phyloP scores from a whole-genome alignment of 1,284 basidiomycete species.

The Ganoderma sp. region DNA sequence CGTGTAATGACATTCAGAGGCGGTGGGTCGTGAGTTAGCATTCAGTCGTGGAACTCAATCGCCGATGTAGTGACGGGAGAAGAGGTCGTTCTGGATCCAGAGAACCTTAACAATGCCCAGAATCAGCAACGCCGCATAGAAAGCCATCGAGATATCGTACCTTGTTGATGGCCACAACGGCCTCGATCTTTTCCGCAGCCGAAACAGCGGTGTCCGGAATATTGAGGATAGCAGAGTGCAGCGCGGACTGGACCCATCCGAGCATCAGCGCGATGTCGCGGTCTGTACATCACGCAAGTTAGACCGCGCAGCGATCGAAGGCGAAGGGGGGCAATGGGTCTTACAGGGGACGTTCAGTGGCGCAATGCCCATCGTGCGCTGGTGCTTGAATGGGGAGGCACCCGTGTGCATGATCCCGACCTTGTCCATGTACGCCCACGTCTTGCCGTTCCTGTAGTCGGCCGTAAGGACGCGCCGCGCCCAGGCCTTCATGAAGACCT shows the following conservation, averaged over 20 bases:
- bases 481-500: slow-evolving; percentile 49
- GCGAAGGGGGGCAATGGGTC: slow-evolving; percentile 12
- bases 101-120: slow-evolving; percentile 41
- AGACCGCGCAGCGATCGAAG: slow-evolving; percentile 4
- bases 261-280: slow-evolving; percentile 44
- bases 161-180: slow-evolving; percentile 51
- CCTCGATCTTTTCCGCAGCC: slow-evolving; percentile 46
- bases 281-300: slow-evolving; percentile 32
- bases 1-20: neutral
- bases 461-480: slow-evolving; percentile 47
- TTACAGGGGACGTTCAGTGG: slow-evolving; percentile 45
- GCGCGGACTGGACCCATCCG: slow-evolving; percentile 42
- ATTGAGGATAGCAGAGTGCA: slow-evolving; percentile 41
- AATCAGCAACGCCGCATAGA: slow-evolving; percentile 4
- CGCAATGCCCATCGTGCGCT: slow-evolving; percentile 41
- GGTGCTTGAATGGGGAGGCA: slow-evolving; percentile 48
- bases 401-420: slow-evolving; percentile 59
- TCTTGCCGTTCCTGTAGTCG: slow-evolving; percentile 50
- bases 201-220: slow-evolving; percentile 37
- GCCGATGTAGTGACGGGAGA: slow-evolving; percentile 50
- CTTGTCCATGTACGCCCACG: slow-evolving; percentile 57
- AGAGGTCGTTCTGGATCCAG: slow-evolving; percentile 57
- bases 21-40: neutral
- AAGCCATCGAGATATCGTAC: slow-evolving; percentile 33
- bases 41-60: slow-evolving; percentile 29